Conservation (phyloP, 2,329 filamentous ascomycete species). For the Hypoxylon sp. region DNA sequence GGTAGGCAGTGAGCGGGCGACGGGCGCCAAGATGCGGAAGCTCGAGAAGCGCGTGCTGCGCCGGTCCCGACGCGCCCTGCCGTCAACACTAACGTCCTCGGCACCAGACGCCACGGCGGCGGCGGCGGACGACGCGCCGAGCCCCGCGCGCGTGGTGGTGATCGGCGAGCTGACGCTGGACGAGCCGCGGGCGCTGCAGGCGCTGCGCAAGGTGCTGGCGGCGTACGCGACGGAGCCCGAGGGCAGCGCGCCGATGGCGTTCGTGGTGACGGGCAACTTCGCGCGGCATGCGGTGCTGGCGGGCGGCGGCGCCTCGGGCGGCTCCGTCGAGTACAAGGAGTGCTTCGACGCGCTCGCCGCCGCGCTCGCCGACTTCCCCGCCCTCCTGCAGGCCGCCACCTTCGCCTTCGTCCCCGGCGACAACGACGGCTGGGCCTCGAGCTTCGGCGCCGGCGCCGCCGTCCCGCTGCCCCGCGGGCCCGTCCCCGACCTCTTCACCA, state of each 20-base stretch:
- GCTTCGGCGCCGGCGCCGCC: slow-evolving; percentile 79
- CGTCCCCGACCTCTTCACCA: slow-evolving; percentile 90
- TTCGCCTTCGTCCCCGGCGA: slow-evolving; percentile 96
- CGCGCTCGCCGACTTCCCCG: slow-evolving; percentile 82
- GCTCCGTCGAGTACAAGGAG: slow-evolving; percentile 96
- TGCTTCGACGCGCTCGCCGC: slow-evolving; percentile 89
- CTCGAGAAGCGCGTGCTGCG: slow-evolving; percentile 74
- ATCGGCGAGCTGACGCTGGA: slow-evolving; percentile 89
- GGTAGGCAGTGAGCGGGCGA: slow-evolving; percentile 85
- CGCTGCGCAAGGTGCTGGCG: slow-evolving; percentile 79
- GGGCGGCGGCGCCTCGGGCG: slow-evolving; percentile 73
- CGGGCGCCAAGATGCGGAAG: slow-evolving; percentile 81
- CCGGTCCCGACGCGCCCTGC: slow-evolving; percentile 43
- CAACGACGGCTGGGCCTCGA: slow-evolving; percentile 95
- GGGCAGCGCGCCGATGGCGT: slow-evolving; percentile 74
- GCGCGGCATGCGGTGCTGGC: slow-evolving; percentile 70
- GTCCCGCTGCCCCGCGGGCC: slow-evolving; percentile 72
- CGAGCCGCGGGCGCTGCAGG: slow-evolving; percentile 79
- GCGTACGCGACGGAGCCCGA: slow-evolving; percentile 73
- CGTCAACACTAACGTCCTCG: slow-evolving; percentile 47
- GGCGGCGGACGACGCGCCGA: slow-evolving; percentile 45
- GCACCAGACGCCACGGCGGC: no score
- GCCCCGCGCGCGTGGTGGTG: slow-evolving; percentile 70
- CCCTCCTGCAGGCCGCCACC: slow-evolving; percentile 77
- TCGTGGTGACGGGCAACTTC: slow-evolving; percentile 89